Base-by-base conservation (phyloP, 495 filamentous ascomycete genomes). In the Thozetella sp. region DNA sequence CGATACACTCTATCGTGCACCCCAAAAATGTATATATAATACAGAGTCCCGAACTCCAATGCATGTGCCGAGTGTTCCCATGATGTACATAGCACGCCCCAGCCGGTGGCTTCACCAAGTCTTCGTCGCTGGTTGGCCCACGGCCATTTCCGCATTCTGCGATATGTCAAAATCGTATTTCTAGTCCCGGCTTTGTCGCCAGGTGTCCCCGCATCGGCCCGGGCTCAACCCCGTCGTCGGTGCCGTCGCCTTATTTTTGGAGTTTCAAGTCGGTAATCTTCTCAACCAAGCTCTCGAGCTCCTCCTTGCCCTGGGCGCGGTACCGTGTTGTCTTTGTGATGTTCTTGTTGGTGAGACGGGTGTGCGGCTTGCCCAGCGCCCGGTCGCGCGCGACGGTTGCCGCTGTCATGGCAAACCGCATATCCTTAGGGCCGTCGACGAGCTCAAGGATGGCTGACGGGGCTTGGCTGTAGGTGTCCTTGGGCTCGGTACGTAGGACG, bases 361-460 rank as follows among this genome's bases (percentile, higher is more conserved):
- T 88, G 58, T 90, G 74, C 2, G 72, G 71, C 52, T 76, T 78
- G 40, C 78, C 76, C 53, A 84, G 65, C 13, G 66, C 70, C 27
- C 87, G 77, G 63, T 89, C 78, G 43, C 82, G 80, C 37, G 88
- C 90, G 0, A 99, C 77, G 0, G 90, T 87, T 51, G 85, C 85
- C 2, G 95, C 95, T 17, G 93, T 97, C 80, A 97, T 86, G 55
- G 90, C 89, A 77, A 99, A 98, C 1, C 93, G 89, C 83, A 97
- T 92, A 75, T 99, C 95, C 73, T 88, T 90, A 17, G 93, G 94
- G 45, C 94, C 94, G 71, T 99, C 95, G 48, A 98, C 93, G 13
- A 99, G 83, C 74, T 98, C 95, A n/a, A 99, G 85, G 64, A 99
- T 96, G 0, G 95, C 95, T 22, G 86, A 90, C 30, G 87, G 82